phyloP scores from a whole-genome alignment of 768 basidiomycete genomes.

The Gloeopeniophorella convolvens region DNA sequence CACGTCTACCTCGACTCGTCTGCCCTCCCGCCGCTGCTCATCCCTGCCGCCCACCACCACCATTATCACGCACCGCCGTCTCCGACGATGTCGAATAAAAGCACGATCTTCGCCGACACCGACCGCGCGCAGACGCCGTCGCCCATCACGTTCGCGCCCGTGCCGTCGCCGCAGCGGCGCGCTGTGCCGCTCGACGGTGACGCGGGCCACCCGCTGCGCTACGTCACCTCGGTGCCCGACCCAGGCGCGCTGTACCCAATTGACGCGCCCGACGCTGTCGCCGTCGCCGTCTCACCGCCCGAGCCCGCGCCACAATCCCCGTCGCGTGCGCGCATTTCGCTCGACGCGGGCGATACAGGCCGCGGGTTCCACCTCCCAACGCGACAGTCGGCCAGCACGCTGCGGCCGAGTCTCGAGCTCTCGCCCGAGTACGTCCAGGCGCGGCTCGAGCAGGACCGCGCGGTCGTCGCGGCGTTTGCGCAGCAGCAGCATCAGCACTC shows the following conservation, averaged over 20 bases:
- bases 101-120: background rate
- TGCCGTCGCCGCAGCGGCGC: background rate
- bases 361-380: conserved; percentile 16
- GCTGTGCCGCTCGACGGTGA: background rate
- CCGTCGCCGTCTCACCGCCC: background rate
- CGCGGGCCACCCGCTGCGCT: background rate
- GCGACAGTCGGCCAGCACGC: background rate
- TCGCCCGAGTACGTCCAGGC: conserved; percentile 8
- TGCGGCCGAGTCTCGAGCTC: conserved; percentile 12
- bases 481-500: background rate
- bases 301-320: conserved; percentile 1
- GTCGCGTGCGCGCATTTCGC: conserved; percentile 10
- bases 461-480: background rate
- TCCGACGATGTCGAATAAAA: background rate
- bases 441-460: conserved; percentile 4
- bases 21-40: background rate
- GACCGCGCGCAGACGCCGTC: conserved; percentile 11
- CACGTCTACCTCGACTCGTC: background rate
- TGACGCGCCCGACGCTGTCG: background rate
- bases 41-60: background rate
- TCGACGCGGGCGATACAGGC: conserved; percentile 1
- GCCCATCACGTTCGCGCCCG: conserved; percentile 16
- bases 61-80: background rate
- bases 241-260: conserved; percentile 1
- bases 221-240: background rate